phyloP scores from a whole-genome alignment of 108 stramenopile species.

The Cyclotella atomus region DNA sequence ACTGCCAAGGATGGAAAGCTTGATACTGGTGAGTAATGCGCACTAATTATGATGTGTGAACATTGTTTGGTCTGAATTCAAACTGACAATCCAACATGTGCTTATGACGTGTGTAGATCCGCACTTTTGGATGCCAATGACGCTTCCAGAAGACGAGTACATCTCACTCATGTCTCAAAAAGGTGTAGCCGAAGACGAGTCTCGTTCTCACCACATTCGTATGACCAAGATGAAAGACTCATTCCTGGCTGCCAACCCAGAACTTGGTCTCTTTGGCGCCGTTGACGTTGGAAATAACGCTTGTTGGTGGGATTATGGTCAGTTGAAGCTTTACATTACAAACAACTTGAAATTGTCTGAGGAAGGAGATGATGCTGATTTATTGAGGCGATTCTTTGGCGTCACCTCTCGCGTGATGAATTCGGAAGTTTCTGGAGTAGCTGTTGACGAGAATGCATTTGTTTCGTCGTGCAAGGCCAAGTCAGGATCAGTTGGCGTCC shows the following conservation, averaged over 20 bases:
- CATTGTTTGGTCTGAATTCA: background rate
- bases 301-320: conserved; percentile 99
- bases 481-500: conserved; percentile 66
- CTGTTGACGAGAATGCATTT: conserved; percentile 61
- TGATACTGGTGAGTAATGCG: conserved; percentile 35
- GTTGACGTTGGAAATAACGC: conserved; percentile 96
- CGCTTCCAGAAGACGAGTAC: conserved; percentile 86
- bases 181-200: conserved; percentile 72
- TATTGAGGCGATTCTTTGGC: conserved; percentile 87
- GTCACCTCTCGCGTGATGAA: conserved; percentile 59
- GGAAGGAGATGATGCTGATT: conserved; percentile 71
- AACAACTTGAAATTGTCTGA: conserved; percentile 85
- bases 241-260: conserved; percentile 57
- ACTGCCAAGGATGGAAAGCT: conserved; percentile 86
- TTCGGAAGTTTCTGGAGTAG: conserved; percentile 53
- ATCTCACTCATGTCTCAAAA: conserved; percentile 89
- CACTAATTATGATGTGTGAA: background rate
- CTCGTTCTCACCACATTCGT: conserved; percentile 80
- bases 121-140: conserved; percentile 99
- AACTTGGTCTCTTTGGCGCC: conserved; percentile 93
- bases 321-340: conserved; percentile 91
- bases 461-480: conserved; percentile 75
- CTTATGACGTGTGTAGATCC: conserved; percentile 69
- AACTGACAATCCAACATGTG: background rate
- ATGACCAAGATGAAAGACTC: conserved; percentile 80